These are phyloP conservation scores for Trifolium subterraneum DNA, from an alignment of 306 rosid species.

Conservation along the genomic window DNA sequence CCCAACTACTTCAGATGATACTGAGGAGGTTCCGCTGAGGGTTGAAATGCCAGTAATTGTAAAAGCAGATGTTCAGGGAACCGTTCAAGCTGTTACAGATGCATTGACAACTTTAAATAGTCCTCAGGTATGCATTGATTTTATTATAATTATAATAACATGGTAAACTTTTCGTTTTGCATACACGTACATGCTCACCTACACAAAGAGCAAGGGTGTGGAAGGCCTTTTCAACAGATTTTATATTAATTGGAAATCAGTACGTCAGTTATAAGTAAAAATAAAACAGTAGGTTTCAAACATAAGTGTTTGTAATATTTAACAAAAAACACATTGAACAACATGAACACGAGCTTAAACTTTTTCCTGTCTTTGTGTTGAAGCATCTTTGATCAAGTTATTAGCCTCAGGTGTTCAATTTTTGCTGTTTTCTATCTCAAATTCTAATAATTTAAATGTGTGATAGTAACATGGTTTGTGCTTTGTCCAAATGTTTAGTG, in stretches of 20 bases:
- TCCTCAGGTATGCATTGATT: slow-evolving; percentile 71
- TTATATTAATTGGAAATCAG: slow-evolving; percentile 21
- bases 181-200: not conserved
- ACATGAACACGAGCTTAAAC: slow-evolving; percentile 5
- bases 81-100: slow-evolving; percentile 96
- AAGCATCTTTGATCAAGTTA: slow-evolving; percentile 14
- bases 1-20: slow-evolving; percentile 53
- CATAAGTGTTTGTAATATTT: not conserved
- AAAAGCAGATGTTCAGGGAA: slow-evolving; percentile 97
- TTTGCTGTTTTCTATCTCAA: not conserved
- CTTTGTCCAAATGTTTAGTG: slow-evolving; percentile 10
- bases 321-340: not conserved
- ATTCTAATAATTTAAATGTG: slow-evolving; percentile 23
- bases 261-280: not conserved
- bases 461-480: too few species aligned
- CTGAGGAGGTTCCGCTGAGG: slow-evolving; percentile 60
- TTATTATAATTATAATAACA: not conserved
- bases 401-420: slow-evolving; percentile 18
- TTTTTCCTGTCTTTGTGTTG: not conserved
- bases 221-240: slow-evolving; percentile 11
- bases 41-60: slow-evolving; percentile 95
- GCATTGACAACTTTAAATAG: slow-evolving; percentile 82
- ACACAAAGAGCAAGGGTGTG: not conserved
- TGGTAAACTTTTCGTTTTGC: slow-evolving; percentile 24
- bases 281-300: not conserved